Base-by-base conservation (phyloP, 768 basidiomycete species). In the Mycena vitilis region DNA sequence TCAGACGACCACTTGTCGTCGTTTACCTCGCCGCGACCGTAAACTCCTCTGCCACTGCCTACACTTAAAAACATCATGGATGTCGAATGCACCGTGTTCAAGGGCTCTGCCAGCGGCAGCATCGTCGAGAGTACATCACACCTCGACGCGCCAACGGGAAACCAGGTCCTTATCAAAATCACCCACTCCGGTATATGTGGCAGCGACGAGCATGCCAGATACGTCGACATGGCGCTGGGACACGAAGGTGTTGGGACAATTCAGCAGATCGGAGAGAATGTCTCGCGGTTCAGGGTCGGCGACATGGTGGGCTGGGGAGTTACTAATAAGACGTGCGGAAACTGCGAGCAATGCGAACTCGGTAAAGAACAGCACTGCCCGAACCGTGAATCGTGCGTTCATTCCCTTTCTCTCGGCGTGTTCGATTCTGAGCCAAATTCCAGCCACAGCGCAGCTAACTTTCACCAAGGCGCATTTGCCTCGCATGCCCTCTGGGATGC, bases 181-280 rank as follows among this genome's bases (percentile, higher is more conserved):
- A 70, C 63, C 1, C 68, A 70, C 51, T 65, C 63, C 2, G 80
- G 81, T 0, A 23, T 82, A 15, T 82, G 81, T 37, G 82, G 81
- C 55, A 81, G 82, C 2, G 82, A 83, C 71, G 72, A 76, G 51
- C 82, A 82, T 58, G 77, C 72, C 66, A 76, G 73, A 70, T 8
- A 57, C n/a, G 52, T 40, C 7, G 60, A 62, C 18, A 52, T 66
- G 70, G 81, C 79, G 5, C 76, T 83, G 16, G 80, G 82, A 2
- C 82, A 83, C 38, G 82, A 83, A 2, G 52, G 65, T 0, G 63
- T 34, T 20, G 66, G 49, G 40, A 66, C 45, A 18, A 57, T 66
- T n/a, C 18, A 63, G n/a, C 52, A 66, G 44, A 25, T 66, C 15
- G 69, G 69, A 4, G 56, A 63, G 5, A 22, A 20, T 2, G 69